Conservation (phyloP, 768 basidiomycete genomes). For the Xerocomus brunneocitrinus region DNA sequence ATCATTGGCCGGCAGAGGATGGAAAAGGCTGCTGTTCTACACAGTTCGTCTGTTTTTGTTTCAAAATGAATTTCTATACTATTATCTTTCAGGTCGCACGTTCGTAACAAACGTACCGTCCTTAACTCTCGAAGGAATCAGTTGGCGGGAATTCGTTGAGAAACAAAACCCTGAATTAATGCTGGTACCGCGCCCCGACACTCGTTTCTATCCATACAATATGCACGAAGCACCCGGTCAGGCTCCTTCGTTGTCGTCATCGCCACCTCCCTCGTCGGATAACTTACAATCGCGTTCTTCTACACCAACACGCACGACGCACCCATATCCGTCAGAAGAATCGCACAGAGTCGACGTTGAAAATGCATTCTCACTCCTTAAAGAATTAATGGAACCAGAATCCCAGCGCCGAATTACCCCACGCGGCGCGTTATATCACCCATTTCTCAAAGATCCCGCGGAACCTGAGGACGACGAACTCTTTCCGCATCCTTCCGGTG, state of each 20-base stretch:
- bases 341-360: constrained; percentile 54
- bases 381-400: constrained; percentile 70
- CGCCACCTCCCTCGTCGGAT: constrained; percentile 24
- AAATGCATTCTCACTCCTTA: constrained; percentile 70
- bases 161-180: constrained; percentile 69
- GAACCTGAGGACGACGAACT: constrained; percentile 56
- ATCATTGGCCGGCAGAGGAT: constrained; percentile 80
- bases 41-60: constrained; percentile 55
- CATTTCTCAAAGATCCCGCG: constrained; percentile 58
- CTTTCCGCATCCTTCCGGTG: constrained; percentile 64
- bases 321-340: constrained; percentile 30
- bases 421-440: constrained; percentile 68
- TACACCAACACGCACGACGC: constrained; percentile 11
- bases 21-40: constrained; percentile 81
- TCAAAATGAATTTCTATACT: constrained; percentile 2
- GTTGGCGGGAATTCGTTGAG: constrained; percentile 73
- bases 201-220: constrained; percentile 52
- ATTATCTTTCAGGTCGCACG: constrained; percentile 60
- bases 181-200: constrained; percentile 46
- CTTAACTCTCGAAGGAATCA: constrained; percentile 57
- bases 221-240: constrained; percentile 22
- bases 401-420: constrained; percentile 76
- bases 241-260: constrained; percentile 32
- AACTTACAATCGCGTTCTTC: constrained; percentile 21
- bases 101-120: constrained; percentile 89